These are phyloP conservation scores for Lachnellula cervina DNA, from an alignment of 2,329 filamentous ascomycete genomes.

Conservation along the genomic window DNA sequence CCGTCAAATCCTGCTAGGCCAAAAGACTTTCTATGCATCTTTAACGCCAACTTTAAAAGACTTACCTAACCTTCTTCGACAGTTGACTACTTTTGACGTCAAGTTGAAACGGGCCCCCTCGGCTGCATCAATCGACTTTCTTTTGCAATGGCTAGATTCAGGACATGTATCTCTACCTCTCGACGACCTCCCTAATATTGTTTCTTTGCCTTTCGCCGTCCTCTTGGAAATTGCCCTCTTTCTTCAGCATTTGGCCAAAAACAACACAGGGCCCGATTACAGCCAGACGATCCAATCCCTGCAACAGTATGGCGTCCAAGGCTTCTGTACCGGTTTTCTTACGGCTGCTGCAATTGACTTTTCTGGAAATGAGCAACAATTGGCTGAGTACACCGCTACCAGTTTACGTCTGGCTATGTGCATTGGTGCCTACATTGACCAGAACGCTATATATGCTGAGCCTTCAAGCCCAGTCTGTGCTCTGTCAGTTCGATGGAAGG, in stretches of 20 bases:
- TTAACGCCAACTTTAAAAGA: not conserved
- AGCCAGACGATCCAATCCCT: not conserved
- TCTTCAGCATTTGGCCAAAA: not conserved
- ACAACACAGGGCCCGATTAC: not conserved
- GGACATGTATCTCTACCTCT: not conserved
- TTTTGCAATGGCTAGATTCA: not conserved
- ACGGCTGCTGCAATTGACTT: constrained; percentile 14
- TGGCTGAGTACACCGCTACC: constrained; percentile 4
- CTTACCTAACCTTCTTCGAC: not conserved
- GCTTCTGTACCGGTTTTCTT: constrained; percentile 20
- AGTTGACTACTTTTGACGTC: not conserved
- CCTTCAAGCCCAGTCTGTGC: constrained; percentile 1
- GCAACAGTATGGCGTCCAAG: constrained; percentile 9
- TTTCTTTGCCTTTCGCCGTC: not conserved
- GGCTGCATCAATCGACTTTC: not conserved
- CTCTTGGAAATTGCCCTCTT: not conserved
- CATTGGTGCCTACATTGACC: constrained; percentile 20
- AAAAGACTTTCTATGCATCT: not conserved
- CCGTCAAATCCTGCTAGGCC: not conserved
- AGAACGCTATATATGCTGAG: constrained; percentile 3
- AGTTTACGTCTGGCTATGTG: constrained; percentile 16
- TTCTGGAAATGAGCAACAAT: constrained; percentile 7
- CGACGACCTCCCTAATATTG: not conserved
- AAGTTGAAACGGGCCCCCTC: not conserved
- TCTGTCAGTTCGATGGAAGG: constrained; percentile 14